Percentiles rank a stretch among this genome's conserved stretches.
These are phyloP conservation scores for Quercus phellos DNA, from an alignment of 331 rosid species.

Conservation along the genomic window DNA sequence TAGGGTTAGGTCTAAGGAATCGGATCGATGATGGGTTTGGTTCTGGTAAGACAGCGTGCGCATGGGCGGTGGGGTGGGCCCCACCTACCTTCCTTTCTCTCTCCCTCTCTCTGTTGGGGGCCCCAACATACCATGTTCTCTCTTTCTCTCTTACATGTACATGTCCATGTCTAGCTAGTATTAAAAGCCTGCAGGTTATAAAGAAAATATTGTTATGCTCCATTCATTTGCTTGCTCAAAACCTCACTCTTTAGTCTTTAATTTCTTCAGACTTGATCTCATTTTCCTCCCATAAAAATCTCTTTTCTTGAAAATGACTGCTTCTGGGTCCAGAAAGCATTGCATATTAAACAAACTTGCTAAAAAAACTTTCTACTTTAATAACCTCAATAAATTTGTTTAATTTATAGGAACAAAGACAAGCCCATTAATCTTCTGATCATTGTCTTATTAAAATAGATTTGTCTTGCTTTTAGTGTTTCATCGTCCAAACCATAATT, in stretches of 20 bases:
- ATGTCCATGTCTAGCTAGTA: background rate
- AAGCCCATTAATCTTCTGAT: background rate
- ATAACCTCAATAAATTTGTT: background rate
- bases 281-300: background rate
- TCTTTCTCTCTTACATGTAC: background rate
- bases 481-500: background rate
- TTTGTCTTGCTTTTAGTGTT: background rate
- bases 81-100: slow-evolving; percentile 14
- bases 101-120: slow-evolving; percentile 1
- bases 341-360: background rate
- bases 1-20: slow-evolving; percentile 75
- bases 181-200: slow-evolving; percentile 26
- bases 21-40: slow-evolving; percentile 59
- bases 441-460: background rate
- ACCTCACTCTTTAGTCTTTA: background rate
- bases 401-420: background rate
- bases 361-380: background rate
- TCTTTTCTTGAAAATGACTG: background rate
- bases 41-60: slow-evolving; percentile 71
- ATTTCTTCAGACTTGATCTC: background rate
- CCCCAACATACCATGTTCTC: slow-evolving; percentile 35
- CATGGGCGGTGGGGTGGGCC: slow-evolving; percentile 78
- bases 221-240: slow-evolving; percentile 23
- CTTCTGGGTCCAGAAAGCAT: background rate
- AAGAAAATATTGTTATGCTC: background rate